Percentiles rank a stretch among this genome's conserved stretches.
Conservation (phyloP, 1,284 basidiomycete species). For the Ustilago shanxiensis region DNA sequence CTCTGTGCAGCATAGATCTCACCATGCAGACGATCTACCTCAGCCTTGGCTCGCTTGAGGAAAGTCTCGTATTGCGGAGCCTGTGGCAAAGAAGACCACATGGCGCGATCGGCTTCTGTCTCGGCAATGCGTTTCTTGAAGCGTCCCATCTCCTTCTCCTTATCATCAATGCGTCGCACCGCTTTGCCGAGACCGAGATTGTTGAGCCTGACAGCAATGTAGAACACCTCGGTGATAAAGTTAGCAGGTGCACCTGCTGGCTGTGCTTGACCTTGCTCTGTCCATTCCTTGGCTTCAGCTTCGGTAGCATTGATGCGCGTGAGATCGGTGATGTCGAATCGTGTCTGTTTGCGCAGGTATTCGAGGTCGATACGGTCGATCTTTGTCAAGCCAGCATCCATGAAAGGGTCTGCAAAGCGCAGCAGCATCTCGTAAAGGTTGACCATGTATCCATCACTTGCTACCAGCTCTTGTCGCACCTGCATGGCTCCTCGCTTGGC, state of each 20-base stretch:
- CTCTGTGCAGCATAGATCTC: slow-evolving; percentile 82
- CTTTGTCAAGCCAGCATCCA: slow-evolving; percentile 90
- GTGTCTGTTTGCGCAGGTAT: slow-evolving; percentile 72
- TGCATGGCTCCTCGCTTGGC: slow-evolving; percentile 89
- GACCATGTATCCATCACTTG: slow-evolving; percentile 92
- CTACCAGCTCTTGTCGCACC: slow-evolving; percentile 84
- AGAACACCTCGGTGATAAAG: slow-evolving; percentile 97
- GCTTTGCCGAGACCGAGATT: slow-evolving; percentile 72
- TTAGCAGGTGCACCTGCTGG: slow-evolving; percentile 72
- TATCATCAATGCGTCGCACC: slow-evolving; percentile 79
- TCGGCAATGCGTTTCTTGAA: slow-evolving; percentile 80
- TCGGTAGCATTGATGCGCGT: slow-evolving; percentile 68
- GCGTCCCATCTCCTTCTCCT: slow-evolving; percentile 75
- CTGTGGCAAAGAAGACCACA: slow-evolving; percentile 56
- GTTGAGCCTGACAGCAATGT: slow-evolving; percentile 73
- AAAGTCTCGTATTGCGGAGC: slow-evolving; percentile 68
- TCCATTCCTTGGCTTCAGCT: slow-evolving; percentile 63
- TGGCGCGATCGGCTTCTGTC: slow-evolving; percentile 74
- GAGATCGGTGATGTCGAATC: slow-evolving; percentile 59
- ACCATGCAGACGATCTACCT: slow-evolving; percentile 68
- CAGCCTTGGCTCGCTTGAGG: slow-evolving; percentile 64
- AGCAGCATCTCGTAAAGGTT: slow-evolving; percentile 87
- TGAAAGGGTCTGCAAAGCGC: slow-evolving; percentile 94
- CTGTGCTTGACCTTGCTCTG: slow-evolving; percentile 26
- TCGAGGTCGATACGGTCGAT: slow-evolving; percentile 86